phyloP scores from a whole-genome alignment of 73 alveolate species.

The Blepharisma japonicum region DNA sequence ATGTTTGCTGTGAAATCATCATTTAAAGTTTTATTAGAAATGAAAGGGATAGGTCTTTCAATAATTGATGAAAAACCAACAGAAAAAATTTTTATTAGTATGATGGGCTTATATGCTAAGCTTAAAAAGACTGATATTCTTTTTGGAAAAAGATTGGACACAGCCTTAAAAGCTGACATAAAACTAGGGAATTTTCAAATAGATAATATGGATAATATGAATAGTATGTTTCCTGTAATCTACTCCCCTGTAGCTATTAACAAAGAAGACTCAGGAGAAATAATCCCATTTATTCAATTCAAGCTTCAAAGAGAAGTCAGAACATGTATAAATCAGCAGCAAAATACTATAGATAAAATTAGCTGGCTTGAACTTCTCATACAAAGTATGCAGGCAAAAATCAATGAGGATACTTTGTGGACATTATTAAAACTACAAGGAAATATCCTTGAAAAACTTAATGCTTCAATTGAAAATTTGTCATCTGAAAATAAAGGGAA shows the following conservation, averaged over 20 bases:
- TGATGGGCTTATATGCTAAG: slow-evolving; percentile 32
- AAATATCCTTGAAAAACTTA: background rate
- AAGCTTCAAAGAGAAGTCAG: background rate
- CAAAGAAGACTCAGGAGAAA: slow-evolving; percentile 1
- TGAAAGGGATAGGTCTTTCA: slow-evolving; percentile 85
- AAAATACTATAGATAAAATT: background rate
- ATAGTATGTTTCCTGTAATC: slow-evolving; percentile 17
- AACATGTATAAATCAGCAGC: background rate
- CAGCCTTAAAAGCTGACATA: background rate
- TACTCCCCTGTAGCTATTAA: background rate
- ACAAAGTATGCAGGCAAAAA: background rate
- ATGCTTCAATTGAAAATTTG: slow-evolving; percentile 1
- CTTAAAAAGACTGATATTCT: background rate
- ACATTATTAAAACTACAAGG: background rate
- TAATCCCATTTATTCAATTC: background rate
- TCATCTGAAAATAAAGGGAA: background rate
- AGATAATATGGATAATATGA: slow-evolving; percentile 17
- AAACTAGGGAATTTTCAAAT: slow-evolving; percentile 13
- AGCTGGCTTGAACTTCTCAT: slow-evolving; percentile 11
- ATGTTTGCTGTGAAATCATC: background rate
- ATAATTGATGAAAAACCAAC: slow-evolving; percentile 81
- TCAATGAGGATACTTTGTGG: slow-evolving; percentile 16
- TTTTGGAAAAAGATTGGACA: background rate
- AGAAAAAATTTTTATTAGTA: slow-evolving; percentile 69
- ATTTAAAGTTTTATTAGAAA: slow-evolving; percentile 46